Evolutionary conservation across 805 yeast species (phyloP), one percentile per base, ranked within the genome.

Genomic region (Dipodascus albidus): DNA sequence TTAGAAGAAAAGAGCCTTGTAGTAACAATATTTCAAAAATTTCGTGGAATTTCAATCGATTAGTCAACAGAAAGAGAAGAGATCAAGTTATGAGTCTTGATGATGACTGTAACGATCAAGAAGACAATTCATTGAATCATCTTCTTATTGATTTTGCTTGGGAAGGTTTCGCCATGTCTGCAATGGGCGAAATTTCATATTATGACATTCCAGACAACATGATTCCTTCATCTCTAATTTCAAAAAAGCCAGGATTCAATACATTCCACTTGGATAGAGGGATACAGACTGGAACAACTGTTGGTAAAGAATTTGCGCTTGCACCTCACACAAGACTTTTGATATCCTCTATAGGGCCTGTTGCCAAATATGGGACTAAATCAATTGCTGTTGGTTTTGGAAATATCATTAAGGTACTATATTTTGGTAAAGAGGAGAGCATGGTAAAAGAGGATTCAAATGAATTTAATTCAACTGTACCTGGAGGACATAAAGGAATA

Each of bases 81-180:
- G 33, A 6, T 27, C 33, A 11, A 27, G 33, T 27, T n/a, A n/a
- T n/a, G n/a, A n/a, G n/a, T n/a, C n/a, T n/a, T 6, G 33, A 27
- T 11, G 33, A 27, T 27, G 33, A 27, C 11, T 27, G 6, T 27
- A 11, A 27, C 33, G 11, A 6, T 27, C 33, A 27, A 6, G 33
- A 27, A 6, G 33, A 27, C 33, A 11, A 27, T 11, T 27, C 33
- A 6, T 11, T 27, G 9, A 27, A 27, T 11, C 6, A 11, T 11
- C 65, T 73, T 53, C 62, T 70, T 49, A 59, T 74, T 20, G 68
- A 69, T 50, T 73, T 73, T 53, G 63, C 76, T 11, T 86, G 95
- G 93, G 90, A 87, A 65, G 95, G 93, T 1, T 87, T 87, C 76
- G 82, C 88, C 2, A 77, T 87, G 70, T 74, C 77, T 3, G 79